A percentile compares a stretch with the other conserved stretches of the same genome.
Conservation (phyloP, 805 yeast species). For the Wickerhamiella australiensis region DNA sequence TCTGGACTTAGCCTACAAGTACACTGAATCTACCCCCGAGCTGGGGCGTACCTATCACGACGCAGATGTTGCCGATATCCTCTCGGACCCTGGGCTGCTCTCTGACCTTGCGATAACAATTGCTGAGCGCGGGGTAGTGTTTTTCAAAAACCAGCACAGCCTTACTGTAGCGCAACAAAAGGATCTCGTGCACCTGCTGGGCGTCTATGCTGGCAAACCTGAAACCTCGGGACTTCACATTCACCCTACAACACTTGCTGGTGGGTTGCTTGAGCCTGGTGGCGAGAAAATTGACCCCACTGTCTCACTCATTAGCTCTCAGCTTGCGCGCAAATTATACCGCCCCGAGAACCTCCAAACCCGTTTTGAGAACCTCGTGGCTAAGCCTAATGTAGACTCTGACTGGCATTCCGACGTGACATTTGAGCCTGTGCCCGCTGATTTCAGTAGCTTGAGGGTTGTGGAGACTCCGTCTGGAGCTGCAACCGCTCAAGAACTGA, state of each 20-base stretch:
- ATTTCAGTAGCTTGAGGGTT: conserved; percentile 39
- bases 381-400: neutral
- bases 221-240: conserved; percentile 23
- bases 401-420: conserved; percentile 45
- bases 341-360: conserved; percentile 2
- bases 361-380: neutral
- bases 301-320: conserved; percentile 6
- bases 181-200: conserved; percentile 23
- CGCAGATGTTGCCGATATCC: conserved; percentile 22
- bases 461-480: conserved; percentile 32
- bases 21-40: conserved; percentile 17
- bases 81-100: conserved; percentile 12
- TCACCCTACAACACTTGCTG: conserved; percentile 21
- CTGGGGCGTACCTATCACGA: conserved; percentile 10
- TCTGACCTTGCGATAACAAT: conserved; percentile 37
- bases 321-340: conserved; percentile 18
- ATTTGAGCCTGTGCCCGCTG: conserved; percentile 47
- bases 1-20: conserved; percentile 23
- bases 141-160: conserved; percentile 37
- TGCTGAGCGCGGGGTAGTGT: conserved; percentile 40
- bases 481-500: neutral
- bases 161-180: conserved; percentile 23
- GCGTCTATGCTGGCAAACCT: conserved; percentile 24
- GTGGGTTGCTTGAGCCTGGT: conserved; percentile 15
- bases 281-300: conserved; percentile 2